Percentiles rank a stretch among this genome's conserved stretches.
Evolutionary conservation across 192 early-diverging fungal genomes (phyloP).

Genomic region (Coemansia sp.): DNA sequence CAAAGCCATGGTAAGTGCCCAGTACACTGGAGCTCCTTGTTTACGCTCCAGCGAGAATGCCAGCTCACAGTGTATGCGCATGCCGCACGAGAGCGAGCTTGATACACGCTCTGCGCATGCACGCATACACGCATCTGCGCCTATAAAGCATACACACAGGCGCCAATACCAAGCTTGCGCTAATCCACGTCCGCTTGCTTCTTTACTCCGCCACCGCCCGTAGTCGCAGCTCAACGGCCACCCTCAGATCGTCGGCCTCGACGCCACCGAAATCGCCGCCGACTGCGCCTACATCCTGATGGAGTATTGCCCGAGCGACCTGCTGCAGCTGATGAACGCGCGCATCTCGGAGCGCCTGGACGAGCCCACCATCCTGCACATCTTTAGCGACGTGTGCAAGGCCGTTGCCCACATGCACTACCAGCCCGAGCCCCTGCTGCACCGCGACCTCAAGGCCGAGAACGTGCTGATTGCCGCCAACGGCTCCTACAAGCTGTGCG

Average conservation of each 20-base stretch:
- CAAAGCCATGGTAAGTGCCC: constrained; percentile 58
- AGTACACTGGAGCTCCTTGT: too few species aligned
- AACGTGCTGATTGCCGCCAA: constrained; percentile 65
- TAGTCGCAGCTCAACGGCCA: constrained; percentile 68
- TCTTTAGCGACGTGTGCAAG: constrained; percentile 81
- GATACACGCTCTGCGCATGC: too few species aligned
- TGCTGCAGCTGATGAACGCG: constrained; percentile 77
- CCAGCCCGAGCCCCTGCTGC: constrained; percentile 72
- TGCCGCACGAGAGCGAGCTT: too few species aligned
- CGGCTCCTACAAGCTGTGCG: constrained; percentile 82
- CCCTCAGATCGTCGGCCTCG: constrained; percentile 76
- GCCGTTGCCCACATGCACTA: constrained; percentile 93
- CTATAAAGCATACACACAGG: too few species aligned
- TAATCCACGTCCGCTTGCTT: too few species aligned
- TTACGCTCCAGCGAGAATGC: too few species aligned
- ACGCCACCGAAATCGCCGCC: constrained; percentile 65
- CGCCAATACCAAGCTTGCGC: too few species aligned
- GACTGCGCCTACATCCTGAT: constrained; percentile 82
- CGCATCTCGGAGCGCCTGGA: constrained; percentile 66
- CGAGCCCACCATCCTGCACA: constrained; percentile 82
- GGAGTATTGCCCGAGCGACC: constrained; percentile 83
- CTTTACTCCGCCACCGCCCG: too few species aligned
- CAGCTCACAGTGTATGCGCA: too few species aligned
- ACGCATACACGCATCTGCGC: too few species aligned
- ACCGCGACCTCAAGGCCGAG: constrained; percentile 85